phyloP scores from a whole-genome alignment of 805 yeast species.

The Ascoidea asiatica region DNA sequence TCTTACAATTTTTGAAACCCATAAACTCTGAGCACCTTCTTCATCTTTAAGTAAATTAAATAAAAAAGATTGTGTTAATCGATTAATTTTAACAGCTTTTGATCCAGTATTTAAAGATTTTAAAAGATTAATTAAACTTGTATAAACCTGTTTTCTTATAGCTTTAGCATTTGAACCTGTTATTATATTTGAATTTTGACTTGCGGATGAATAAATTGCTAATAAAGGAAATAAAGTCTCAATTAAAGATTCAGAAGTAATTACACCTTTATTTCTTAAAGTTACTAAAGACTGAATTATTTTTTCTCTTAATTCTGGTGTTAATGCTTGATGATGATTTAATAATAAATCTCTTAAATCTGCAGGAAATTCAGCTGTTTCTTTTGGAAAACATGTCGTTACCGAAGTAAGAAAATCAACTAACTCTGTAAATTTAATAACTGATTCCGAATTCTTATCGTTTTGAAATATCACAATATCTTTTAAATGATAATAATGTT shows the following conservation, averaged over 20 bases:
- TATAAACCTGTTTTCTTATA: slow-evolving; percentile 70
- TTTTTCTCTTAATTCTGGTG: slow-evolving; percentile 83
- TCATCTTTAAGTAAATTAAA: slow-evolving; percentile 71
- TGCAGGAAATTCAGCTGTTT: slow-evolving; percentile 72
- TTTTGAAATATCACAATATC: slow-evolving; percentile 59
- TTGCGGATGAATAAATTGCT: slow-evolving; percentile 44
- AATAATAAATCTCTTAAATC: slow-evolving; percentile 59
- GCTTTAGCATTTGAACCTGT: slow-evolving; percentile 61
- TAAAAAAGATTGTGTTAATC: slow-evolving; percentile 82
- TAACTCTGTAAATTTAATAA: slow-evolving; percentile 58
- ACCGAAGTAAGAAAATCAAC: slow-evolving; percentile 90
- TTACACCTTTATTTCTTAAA: slow-evolving; percentile 75
- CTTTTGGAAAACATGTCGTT: slow-evolving; percentile 78
- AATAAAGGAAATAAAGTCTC: slow-evolving; percentile 83
- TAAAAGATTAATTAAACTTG: slow-evolving; percentile 62
- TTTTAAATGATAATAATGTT: slow-evolving; percentile 83
- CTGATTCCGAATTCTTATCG: slow-evolving; percentile 30
- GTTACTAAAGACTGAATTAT: slow-evolving; percentile 79
- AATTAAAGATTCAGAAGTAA: slow-evolving; percentile 67
- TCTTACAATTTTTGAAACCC: slow-evolving; percentile 93
- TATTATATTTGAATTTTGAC: slow-evolving; percentile 28
- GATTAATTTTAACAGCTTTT: slow-evolving; percentile 78
- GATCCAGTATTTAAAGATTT: slow-evolving; percentile 80
- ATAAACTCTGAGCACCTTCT: slow-evolving; percentile 72
- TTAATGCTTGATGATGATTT: slow-evolving; percentile 67